Evolutionary conservation across 148 eudicot genomes (phyloP).

Genomic region (Fagopyrum homotropicum): DNA sequence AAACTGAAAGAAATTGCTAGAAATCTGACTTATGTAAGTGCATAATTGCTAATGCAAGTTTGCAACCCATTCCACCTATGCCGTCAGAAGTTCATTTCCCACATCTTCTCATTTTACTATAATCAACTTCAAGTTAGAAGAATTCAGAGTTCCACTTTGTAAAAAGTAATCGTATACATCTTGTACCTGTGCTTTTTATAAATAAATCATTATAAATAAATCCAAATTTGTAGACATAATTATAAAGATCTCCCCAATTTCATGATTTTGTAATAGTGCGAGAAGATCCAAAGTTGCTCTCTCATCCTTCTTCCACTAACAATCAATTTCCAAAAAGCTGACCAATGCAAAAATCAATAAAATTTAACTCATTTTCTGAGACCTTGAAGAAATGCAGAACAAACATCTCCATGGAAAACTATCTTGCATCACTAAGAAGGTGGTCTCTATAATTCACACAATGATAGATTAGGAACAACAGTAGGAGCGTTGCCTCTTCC

Average conservation of each 20-base stretch:
- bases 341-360: too few relatives aligned
- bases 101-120: not conserved
- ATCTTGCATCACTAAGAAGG: too few relatives aligned
- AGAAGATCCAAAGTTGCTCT: constrained; percentile 68
- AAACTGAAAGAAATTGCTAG: constrained; percentile 22
- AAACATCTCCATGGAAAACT: too few relatives aligned
- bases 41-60: not conserved
- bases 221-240: constrained; percentile 34
- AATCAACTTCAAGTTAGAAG: too few relatives aligned
- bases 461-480: constrained; percentile 29
- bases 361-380: too few relatives aligned
- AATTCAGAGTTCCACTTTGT: too few relatives aligned
- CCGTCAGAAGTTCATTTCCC: not conserved
- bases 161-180: too few relatives aligned
- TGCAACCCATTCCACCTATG: not conserved
- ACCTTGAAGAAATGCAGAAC: too few relatives aligned
- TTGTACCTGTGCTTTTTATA: constrained; percentile 42
- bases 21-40: not conserved
- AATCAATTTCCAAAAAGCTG: not conserved
- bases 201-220: too few relatives aligned
- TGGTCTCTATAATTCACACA: too few relatives aligned
- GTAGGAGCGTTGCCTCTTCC: constrained; percentile 40
- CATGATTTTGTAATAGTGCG: constrained; percentile 56
- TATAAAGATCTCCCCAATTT: constrained; percentile 50
- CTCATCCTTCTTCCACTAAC: constrained; percentile 75